Conservation (phyloP, 768 basidiomycete species). For the Myochromella boudieri region DNA sequence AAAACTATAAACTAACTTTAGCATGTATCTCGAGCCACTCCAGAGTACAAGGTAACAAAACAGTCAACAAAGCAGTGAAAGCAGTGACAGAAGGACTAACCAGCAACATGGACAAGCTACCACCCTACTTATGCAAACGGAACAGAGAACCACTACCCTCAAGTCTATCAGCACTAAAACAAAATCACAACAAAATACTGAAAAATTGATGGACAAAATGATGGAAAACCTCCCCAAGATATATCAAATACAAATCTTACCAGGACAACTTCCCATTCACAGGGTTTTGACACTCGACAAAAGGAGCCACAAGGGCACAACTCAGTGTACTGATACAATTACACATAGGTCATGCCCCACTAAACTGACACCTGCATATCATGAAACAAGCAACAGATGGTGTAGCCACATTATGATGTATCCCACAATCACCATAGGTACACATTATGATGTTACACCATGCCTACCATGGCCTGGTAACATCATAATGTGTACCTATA, state of each 20-base stretch:
- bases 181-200: not conserved
- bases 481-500: no score
- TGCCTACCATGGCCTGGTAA: no score
- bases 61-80: constrained; percentile 15
- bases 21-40: constrained; percentile 14
- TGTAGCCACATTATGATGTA: no score
- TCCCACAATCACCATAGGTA: no score
- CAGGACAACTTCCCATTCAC: not conserved
- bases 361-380: no score
- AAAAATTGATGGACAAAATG: not conserved
- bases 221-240: constrained; percentile 4
- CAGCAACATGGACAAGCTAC: not conserved
- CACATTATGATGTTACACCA: no score
- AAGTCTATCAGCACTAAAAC: constrained; percentile 4
- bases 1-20: not conserved
- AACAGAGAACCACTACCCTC: not conserved
- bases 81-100: constrained; percentile 1
- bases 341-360: no score
- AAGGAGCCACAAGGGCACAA: not conserved
- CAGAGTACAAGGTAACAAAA: constrained; percentile 13
- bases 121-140: not conserved
- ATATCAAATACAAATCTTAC: not conserved
- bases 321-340: not conserved
- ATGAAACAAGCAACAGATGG: no score
- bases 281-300: not conserved